A percentile compares a stretch with the other conserved stretches of the same genome.
Evolutionary conservation across 495 filamentous ascomycete species (phyloP).

Genomic region (Trichoderma virens): DNA sequence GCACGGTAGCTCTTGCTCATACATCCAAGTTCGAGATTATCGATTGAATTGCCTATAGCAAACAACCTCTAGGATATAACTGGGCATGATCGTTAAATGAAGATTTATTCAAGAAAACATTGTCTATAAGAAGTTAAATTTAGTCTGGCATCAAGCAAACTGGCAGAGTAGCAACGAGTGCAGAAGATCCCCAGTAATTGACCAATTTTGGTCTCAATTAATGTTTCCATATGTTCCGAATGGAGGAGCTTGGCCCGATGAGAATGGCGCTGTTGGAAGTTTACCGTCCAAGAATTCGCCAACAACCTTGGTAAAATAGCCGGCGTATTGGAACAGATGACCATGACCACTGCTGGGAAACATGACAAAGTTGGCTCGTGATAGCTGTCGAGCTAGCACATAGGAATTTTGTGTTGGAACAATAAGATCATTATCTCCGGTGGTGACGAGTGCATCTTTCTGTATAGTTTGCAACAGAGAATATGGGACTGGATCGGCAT

Average conservation of each 20-base stretch:
- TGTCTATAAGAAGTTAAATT: no score
- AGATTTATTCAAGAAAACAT: no score
- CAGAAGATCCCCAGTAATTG: background rate
- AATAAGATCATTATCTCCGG: background rate
- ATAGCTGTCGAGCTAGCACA: background rate
- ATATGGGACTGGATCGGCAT: background rate
- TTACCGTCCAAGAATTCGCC: background rate
- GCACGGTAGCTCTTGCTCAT: no score
- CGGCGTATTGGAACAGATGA: background rate
- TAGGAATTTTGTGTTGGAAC: background rate
- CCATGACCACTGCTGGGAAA: background rate
- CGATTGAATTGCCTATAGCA: no score
- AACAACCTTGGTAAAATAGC: background rate
- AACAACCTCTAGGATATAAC: no score
- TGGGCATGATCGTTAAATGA: no score
- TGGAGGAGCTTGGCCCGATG: background rate
- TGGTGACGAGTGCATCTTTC: background rate
- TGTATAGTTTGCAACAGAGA: background rate
- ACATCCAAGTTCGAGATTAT: no score
- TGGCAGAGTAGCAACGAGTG: no score
- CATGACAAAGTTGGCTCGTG: background rate
- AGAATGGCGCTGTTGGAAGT: background rate
- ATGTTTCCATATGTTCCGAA: background rate
- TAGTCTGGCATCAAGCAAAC: background rate
- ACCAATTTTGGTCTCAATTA: background rate